phyloP scores from a whole-genome alignment of 768 basidiomycete species.

The Naganishia randhawae region DNA sequence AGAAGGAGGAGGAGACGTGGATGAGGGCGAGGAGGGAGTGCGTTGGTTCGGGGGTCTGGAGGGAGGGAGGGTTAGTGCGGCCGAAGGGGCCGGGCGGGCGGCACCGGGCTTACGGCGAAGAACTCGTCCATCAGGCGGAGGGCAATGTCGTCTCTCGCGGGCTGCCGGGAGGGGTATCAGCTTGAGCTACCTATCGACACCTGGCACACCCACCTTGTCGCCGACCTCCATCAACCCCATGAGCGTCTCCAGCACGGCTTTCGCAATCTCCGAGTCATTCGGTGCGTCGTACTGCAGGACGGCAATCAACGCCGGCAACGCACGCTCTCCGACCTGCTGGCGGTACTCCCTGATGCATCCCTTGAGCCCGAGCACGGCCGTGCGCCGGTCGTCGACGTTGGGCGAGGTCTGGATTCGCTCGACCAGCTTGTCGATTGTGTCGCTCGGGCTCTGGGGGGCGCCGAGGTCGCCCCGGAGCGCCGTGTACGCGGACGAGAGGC shows the following conservation, averaged over 20 bases:
- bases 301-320: constrained; percentile 71
- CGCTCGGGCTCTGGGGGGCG: constrained; percentile 66
- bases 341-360: constrained; percentile 88
- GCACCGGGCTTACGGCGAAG: constrained; percentile 54
- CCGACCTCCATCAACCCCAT: constrained; percentile 73
- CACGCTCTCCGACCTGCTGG: constrained; percentile 72
- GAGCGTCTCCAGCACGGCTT: constrained; percentile 86
- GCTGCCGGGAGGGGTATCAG: constrained; percentile 7
- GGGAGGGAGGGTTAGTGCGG: constrained; percentile 1
- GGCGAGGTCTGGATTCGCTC: constrained; percentile 87
- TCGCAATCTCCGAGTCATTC: constrained; percentile 85
- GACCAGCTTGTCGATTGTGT: constrained; percentile 81
- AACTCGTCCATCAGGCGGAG: constrained; percentile 78
- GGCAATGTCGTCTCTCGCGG: constrained; percentile 64
- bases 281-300: constrained; percentile 83
- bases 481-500: constrained; percentile 48
- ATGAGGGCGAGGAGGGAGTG: constrained; percentile 76
- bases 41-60: constrained; percentile 59
- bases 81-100: background rate
- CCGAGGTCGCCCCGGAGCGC: constrained; percentile 49
- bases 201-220: constrained; percentile 49
- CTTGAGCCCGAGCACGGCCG: constrained; percentile 88
- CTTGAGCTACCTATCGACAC: no score
- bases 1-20: constrained; percentile 68
- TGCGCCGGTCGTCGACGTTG: constrained; percentile 82